Conservation (phyloP, 352 stramenopile genomes). For the Globisporangium rhizosaccharum region DNA sequence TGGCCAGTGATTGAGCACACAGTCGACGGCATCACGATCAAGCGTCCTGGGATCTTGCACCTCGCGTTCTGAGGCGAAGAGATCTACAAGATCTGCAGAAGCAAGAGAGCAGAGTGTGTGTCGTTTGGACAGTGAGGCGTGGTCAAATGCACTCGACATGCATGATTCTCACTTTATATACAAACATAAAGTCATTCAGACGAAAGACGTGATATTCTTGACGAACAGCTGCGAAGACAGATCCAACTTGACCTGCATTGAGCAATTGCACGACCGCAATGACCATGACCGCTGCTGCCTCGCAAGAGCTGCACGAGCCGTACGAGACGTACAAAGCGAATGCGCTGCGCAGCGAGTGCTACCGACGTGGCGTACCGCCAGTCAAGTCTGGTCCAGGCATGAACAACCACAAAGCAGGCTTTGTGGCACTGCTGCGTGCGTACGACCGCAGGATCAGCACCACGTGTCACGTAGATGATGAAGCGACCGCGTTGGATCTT, state of each 20-base stretch:
- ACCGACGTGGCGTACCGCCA: background rate
- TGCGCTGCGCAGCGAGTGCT: background rate
- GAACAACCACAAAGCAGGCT: background rate
- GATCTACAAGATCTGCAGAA: too few relatives aligned
- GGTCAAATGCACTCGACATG: too few relatives aligned
- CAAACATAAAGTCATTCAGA: too few relatives aligned
- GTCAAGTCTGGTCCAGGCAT: background rate
- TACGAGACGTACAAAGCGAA: background rate
- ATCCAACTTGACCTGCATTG: too few relatives aligned
- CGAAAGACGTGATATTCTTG: too few relatives aligned
- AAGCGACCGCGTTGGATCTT: background rate
- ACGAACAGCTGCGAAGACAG: too few relatives aligned
- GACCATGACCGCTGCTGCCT: background rate
- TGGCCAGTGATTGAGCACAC: slow-evolving; percentile 32
- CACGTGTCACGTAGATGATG: background rate
- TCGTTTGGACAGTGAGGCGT: too few relatives aligned
- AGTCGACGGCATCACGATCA: slow-evolving; percentile 37
- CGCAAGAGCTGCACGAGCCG: background rate
- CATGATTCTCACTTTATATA: too few relatives aligned
- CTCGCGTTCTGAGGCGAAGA: slow-evolving; percentile 30
- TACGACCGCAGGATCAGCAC: background rate
- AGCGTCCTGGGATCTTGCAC: slow-evolving; percentile 55
- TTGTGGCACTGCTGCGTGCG: background rate
- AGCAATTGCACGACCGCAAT: background rate
- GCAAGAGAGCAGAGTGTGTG: too few relatives aligned